Base-by-base conservation (phyloP, 768 basidiomycete genomes). In the Hypholoma sublateritium region DNA sequence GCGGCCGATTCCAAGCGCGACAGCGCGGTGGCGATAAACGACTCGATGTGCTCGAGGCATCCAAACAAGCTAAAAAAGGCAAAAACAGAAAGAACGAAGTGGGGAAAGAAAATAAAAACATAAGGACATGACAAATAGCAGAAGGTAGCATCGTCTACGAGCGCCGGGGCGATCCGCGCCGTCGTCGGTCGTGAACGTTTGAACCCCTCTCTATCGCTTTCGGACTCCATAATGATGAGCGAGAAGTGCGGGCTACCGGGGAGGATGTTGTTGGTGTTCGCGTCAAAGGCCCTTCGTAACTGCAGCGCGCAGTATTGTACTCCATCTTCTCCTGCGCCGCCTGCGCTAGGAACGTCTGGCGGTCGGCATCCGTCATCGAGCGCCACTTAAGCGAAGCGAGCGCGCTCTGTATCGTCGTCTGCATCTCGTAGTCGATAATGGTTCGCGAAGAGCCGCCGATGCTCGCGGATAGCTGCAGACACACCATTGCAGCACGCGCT, bases 251-350 rank as follows among this genome's bases (percentile, higher is more conserved):
- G 85, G 63, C 85, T 87, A 25, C 84, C 82, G 5, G 88, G 86
- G 32, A 91, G 77, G 69, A 91, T 86, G 71, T 88, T 89, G 69
- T 89, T 91, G 80, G 91, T 90, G 69, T 81, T 89, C 13, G 84
- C 83, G 8, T 81, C 83, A 63, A 85, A 81, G 11, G 80, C 85
- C 94, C 91, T 69, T 97, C 94, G 66, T 97, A 97, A 48, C 93
- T 62, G 70, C 90, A 83, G 44, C 91, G 80, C 35, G 93, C 90
- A 34, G 85, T 81, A 67, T 95, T 93, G 71, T 96, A 96, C 64
- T 93, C 89, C 75, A 93, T 85, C 76, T 96, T 96, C 81, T 96
- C 94, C 69, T 92, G 89, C 70, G 95, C 94, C 12, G 94, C 95
- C 71, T 93, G 93, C 16, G 89, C 88, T 37, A 97, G 79, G 79